Evolutionary conservation across 139 green algal species (phyloP).

Genomic region (Chlorella sp.): DNA sequence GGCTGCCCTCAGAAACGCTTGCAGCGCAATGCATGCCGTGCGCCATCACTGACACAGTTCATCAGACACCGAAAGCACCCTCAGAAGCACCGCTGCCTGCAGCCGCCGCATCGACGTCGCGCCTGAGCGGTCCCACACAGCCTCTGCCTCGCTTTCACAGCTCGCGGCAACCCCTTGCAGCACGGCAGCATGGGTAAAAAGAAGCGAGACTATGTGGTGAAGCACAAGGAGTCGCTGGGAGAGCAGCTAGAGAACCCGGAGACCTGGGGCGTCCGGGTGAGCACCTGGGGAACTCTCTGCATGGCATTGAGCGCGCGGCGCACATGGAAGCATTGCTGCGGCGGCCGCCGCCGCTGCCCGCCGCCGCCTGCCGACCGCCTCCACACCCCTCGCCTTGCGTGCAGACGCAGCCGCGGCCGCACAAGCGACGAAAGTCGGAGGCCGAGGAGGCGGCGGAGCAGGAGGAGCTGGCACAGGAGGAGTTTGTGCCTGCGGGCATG

Average conservation of each 20-base stretch:
- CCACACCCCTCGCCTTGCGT: neutral
- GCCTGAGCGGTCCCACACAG: too few species aligned
- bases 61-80: too few species aligned
- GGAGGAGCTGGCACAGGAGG: slow-evolving; percentile 40
- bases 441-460: slow-evolving; percentile 31
- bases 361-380: neutral
- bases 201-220: slow-evolving; percentile 27
- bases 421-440: slow-evolving; percentile 51
- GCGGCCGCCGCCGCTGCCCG: too few species aligned
- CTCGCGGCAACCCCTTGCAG: neutral
- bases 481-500: slow-evolving; percentile 57
- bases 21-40: too few species aligned
- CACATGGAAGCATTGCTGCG: neutral
- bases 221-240: slow-evolving; percentile 68
- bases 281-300: neutral
- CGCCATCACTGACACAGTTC: too few species aligned
- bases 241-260: slow-evolving; percentile 75
- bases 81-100: too few species aligned
- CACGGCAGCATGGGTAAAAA: slow-evolving; percentile 36
- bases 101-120: too few species aligned
- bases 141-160: neutral
- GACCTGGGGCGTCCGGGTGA: slow-evolving; percentile 71
- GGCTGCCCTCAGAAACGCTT: too few species aligned
- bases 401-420: slow-evolving; percentile 64
- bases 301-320: too few species aligned